Evolutionary conservation across 2,329 filamentous ascomycete species (phyloP), one percentile per base, ranked within the genome.

Genomic region (Bipolaris victoriae): DNA sequence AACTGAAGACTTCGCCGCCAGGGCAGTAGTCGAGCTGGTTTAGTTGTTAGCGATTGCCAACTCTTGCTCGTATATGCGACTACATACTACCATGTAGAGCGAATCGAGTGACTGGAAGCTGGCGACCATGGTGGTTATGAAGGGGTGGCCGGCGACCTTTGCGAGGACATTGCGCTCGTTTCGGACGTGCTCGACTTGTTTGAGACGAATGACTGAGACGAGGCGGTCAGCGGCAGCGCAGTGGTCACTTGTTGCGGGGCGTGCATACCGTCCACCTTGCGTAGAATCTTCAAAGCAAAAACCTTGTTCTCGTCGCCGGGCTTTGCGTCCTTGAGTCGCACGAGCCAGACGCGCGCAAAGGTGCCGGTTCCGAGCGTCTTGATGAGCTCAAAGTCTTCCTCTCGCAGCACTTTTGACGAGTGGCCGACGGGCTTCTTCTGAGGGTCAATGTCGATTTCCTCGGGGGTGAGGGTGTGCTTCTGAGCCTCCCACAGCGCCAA

Each of bases 151-250:
- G 45, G 89, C 87, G 46, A 94, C 89, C 63, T 90, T 88, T 69
- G 87, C 85, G 49, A 95, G 86, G 65, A 94, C 88, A 61, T 87
- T 85, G 67, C 90, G 88, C 81, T 95, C 91, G 77, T 93, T 90
- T 60, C 90, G 88, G 52, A 94, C 90, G 76, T 95, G 91, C 77
- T 94, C 90, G 65, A 94, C 88, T 73, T 95, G 91, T 81, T 94
- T 94, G 56, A 94, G 84, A 62, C 88, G 88, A 74, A 95, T 89
- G 43, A 95, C 88, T 85, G 69, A 44, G 58, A 61, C 49, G 57
- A 20, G 46, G 46, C 54, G 24, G 52, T 71, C 62, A 72, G 67
- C 60, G 57, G 52, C 40, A 57, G 62, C 54, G 52, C 26, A 47
- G 55, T 49, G 2, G 26, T 49, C 18, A 29, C 10, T 31, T 31